Percentiles rank a stretch among this genome's conserved stretches.
Evolutionary conservation across 2,329 filamentous ascomycete genomes (phyloP).

Genomic region (Rachicladosporium sp.): DNA sequence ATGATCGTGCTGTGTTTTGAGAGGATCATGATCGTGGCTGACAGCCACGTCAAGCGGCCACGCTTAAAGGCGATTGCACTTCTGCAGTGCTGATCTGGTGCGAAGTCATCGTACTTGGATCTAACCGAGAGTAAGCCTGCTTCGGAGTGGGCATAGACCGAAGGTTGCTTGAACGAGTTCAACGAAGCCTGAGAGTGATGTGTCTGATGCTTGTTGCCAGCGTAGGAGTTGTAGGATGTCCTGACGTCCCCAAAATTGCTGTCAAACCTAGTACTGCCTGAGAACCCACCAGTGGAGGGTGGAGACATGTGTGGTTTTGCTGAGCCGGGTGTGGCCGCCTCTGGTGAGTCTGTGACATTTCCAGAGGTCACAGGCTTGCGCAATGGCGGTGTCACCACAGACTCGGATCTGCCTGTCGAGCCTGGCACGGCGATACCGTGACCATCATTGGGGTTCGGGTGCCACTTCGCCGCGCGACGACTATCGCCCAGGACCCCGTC

Average conservation of each 20-base stretch:
- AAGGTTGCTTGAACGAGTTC: slow-evolving; percentile 12
- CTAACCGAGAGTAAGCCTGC: slow-evolving; percentile 13
- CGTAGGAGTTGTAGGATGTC: slow-evolving; percentile 7
- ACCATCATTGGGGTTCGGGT: slow-evolving; percentile 14
- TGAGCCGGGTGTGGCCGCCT: slow-evolving; percentile 8
- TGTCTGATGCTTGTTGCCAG: slow-evolving; percentile 4
- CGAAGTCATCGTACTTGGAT: slow-evolving; percentile 14
- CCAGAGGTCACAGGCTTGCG: background rate
- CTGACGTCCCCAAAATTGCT: slow-evolving; percentile 9
- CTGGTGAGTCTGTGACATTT: background rate
- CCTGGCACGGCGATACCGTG: slow-evolving; percentile 21
- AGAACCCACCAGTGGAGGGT: slow-evolving; percentile 13
- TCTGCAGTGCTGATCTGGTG: slow-evolving; percentile 12
- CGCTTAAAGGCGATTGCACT: background rate
- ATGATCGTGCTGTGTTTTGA: slow-evolving; percentile 53
- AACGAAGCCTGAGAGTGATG: slow-evolving; percentile 12
- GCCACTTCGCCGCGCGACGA: slow-evolving; percentile 11
- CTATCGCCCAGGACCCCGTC: slow-evolving; percentile 20
- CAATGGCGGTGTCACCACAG: background rate
- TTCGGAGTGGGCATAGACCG: slow-evolving; percentile 15
- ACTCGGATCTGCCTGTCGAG: background rate
- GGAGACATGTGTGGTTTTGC: slow-evolving; percentile 11
- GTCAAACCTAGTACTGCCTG: slow-evolving; percentile 14
- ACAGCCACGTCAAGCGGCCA: slow-evolving; percentile 32
- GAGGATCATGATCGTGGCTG: slow-evolving; percentile 27